phyloP scores from a whole-genome alignment of 176 grass and related monocot species.

The Olyra latifolia region DNA sequence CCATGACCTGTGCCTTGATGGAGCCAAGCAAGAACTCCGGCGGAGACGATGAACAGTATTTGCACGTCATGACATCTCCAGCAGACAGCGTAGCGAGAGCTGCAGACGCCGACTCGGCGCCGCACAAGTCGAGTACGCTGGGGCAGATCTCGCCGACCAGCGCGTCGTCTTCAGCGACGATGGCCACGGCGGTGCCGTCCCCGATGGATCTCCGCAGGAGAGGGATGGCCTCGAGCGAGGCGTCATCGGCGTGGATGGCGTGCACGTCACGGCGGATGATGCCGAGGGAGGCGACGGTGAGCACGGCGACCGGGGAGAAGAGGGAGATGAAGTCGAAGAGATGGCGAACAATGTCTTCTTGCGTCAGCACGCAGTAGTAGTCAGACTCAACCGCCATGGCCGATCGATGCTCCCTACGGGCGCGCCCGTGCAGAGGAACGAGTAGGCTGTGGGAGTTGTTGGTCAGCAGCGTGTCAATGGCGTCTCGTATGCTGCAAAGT shows the following conservation, averaged over 20 bases:
- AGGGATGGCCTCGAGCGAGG: conserved; percentile 49
- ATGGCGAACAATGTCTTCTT: conserved; percentile 77
- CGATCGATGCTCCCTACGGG: conserved; percentile 28
- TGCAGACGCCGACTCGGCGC: conserved; percentile 32
- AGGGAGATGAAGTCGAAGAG: conserved; percentile 75
- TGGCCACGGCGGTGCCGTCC: conserved; percentile 58
- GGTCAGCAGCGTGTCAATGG: conserved; percentile 59
- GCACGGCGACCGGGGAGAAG: conserved; percentile 46
- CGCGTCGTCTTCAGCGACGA: conserved; percentile 43
- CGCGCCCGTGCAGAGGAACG: conserved; percentile 38
- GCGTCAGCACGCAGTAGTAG: conserved; percentile 60
- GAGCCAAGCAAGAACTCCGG: conserved; percentile 48
- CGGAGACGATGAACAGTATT: conserved; percentile 46
- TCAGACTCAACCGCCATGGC: too few species aligned
- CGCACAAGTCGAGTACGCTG: conserved; percentile 42
- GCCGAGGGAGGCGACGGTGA: conserved; percentile 57
- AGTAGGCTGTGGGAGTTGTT: conserved; percentile 50
- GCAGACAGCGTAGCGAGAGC: conserved; percentile 54
- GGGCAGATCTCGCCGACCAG: conserved; percentile 69
- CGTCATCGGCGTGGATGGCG: conserved; percentile 47
- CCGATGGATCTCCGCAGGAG: conserved; percentile 36
- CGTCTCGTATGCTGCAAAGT: conserved; percentile 71
- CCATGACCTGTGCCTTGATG: conserved; percentile 38
- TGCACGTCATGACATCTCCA: conserved; percentile 46
- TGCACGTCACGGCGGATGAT: conserved; percentile 50